Evolutionary conservation across 495 filamentous ascomycete species (phyloP).

Genomic region (Annulohypoxylon bovei): DNA sequence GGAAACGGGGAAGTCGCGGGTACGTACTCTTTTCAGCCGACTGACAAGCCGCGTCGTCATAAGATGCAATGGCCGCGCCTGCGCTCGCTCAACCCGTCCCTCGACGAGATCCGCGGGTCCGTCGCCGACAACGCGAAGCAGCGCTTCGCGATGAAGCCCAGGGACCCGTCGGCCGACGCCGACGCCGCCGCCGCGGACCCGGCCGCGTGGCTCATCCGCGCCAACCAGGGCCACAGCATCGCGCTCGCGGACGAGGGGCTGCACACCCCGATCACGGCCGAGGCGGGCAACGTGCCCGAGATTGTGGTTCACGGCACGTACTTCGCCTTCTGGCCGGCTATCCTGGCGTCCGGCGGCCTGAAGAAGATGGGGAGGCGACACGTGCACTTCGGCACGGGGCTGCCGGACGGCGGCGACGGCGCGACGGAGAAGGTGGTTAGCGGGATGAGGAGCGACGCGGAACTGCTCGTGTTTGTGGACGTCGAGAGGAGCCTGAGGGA

Average conservation of each 20-base stretch:
- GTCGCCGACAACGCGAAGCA: conserved; percentile 88
- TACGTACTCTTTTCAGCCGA: no score
- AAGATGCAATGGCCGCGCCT: conserved; percentile 78
- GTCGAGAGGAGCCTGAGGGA: conserved; percentile 67
- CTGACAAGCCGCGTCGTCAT: background rate
- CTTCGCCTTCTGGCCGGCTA: conserved; percentile 75
- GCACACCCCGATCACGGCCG: conserved; percentile 69
- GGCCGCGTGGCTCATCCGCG: conserved; percentile 84
- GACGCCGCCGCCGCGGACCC: conserved; percentile 52
- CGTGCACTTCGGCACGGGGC: conserved; percentile 82
- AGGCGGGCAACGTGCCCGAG: conserved; percentile 63
- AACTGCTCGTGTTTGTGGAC: conserved; percentile 84
- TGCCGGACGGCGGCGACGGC: conserved; percentile 55
- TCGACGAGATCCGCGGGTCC: conserved; percentile 75
- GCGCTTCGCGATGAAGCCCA: conserved; percentile 74
- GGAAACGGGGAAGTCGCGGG: no score
- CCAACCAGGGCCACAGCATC: conserved; percentile 90
- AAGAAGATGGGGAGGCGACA: conserved; percentile 84
- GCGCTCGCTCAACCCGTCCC: conserved; percentile 72
- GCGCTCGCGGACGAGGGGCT: conserved; percentile 73
- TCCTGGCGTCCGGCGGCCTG: conserved; percentile 77
- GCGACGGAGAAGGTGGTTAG: conserved; percentile 68
- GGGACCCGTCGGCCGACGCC: conserved; percentile 44
- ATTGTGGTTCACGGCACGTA: conserved; percentile 89
- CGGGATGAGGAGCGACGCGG: conserved; percentile 83